phyloP scores from a whole-genome alignment of 2,329 filamentous ascomycete genomes.

The Myriangium duriaei region DNA sequence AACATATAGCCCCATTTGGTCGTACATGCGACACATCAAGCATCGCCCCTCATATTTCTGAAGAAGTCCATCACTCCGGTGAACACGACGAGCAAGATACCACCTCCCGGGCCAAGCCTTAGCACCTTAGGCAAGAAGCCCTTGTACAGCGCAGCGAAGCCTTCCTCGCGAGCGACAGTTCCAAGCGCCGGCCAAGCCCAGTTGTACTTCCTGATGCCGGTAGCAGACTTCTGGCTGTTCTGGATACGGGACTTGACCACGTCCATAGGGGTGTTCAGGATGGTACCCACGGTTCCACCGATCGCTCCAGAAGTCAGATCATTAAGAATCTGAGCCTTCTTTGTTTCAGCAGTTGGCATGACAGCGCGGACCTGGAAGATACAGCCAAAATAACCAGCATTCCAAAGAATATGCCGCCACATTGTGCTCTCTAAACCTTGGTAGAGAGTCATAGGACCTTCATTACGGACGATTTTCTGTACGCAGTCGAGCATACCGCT shows the following conservation, averaged over 20 bases:
- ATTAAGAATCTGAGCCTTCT: slow-evolving; percentile 70
- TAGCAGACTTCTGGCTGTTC: slow-evolving; percentile 76
- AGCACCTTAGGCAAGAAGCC: slow-evolving; percentile 94
- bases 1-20: no score
- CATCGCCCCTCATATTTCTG: slow-evolving; percentile 50
- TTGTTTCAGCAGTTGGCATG: slow-evolving; percentile 68
- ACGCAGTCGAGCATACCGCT: slow-evolving; percentile 70
- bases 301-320: slow-evolving; percentile 77
- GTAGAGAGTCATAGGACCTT: slow-evolving; percentile 82
- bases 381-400: slow-evolving; percentile 92
- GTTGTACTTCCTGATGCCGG: slow-evolving; percentile 85
- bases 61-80: slow-evolving; percentile 91
- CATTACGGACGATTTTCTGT: slow-evolving; percentile 66
- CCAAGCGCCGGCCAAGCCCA: slow-evolving; percentile 86
- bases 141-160: slow-evolving; percentile 87
- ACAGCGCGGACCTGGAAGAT: slow-evolving; percentile 92
- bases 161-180: slow-evolving; percentile 86
- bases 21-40: not conserved
- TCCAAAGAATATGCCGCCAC: slow-evolving; percentile 93
- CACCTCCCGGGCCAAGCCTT: slow-evolving; percentile 56
- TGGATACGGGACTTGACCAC: slow-evolving; percentile 98
- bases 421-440: slow-evolving; percentile 93
- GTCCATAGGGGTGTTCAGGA: slow-evolving; percentile 91
- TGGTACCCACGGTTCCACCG: slow-evolving; percentile 81
- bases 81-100: slow-evolving; percentile 71